These are phyloP conservation scores for Barnettozyma sucrosica DNA, from an alignment of 805 yeast genomes.

Conservation along the genomic window DNA sequence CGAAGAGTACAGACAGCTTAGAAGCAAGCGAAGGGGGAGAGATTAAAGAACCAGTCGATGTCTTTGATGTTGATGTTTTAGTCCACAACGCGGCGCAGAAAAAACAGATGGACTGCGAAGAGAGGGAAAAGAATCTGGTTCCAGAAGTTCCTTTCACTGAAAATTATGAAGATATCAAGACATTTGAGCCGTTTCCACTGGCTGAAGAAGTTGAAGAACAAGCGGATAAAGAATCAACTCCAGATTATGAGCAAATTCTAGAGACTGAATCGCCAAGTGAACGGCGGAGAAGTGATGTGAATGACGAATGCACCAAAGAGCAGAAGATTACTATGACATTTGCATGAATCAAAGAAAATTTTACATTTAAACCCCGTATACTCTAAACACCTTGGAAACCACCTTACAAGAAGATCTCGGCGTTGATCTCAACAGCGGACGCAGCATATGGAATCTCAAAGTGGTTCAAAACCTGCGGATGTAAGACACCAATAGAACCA, in stretches of 20 bases:
- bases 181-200: background rate
- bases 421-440: conserved; percentile 82
- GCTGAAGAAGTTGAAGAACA: conserved; percentile 7
- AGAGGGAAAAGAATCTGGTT: background rate
- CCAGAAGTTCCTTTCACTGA: background rate
- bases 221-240: background rate
- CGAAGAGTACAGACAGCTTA: conserved; percentile 13
- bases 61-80: conserved; percentile 20
- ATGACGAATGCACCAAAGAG: conserved; percentile 15
- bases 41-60: conserved; percentile 8
- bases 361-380: background rate
- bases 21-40: background rate
- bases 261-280: background rate
- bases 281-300: conserved; percentile 2
- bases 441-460: conserved; percentile 94
- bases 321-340: conserved; percentile 23
- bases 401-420: conserved; percentile 70
- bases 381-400: background rate
- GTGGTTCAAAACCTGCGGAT: conserved; percentile 82
- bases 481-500: conserved; percentile 91
- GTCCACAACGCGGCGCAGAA: conserved; percentile 15
- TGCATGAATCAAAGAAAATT: conserved; percentile 2
- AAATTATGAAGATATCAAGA: background rate
- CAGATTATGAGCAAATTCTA: background rate
- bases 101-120: background rate